These are phyloP conservation scores for Populus hybrid DNA, from an alignment of 441 rosid species.

Conservation along the genomic window DNA sequence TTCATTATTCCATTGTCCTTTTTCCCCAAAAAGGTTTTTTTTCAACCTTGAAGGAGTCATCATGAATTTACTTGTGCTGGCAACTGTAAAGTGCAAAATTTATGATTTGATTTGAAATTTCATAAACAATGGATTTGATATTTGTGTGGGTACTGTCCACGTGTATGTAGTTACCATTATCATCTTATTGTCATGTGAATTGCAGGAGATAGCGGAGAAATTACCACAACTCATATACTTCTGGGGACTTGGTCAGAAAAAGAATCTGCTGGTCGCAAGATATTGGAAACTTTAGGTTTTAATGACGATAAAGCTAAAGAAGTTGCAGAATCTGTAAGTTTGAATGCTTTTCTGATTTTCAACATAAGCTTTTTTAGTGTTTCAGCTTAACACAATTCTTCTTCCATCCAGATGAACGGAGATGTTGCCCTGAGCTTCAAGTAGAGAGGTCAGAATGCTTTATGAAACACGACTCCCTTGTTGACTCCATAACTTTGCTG, in stretches of 20 bases:
- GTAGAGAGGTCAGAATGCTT: slow-evolving; percentile 26
- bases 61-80: neutral
- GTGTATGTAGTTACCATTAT: neutral
- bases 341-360: neutral
- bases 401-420: slow-evolving; percentile 52
- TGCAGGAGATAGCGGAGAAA: slow-evolving; percentile 73
- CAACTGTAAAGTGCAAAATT: neutral
- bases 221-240: slow-evolving; percentile 68
- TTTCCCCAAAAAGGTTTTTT: neutral
- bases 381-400: slow-evolving; percentile 15
- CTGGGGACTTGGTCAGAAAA: slow-evolving; percentile 78
- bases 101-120: neutral
- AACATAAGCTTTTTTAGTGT: neutral
- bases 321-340: slow-evolving; percentile 59
- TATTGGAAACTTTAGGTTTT: slow-evolving; percentile 66
- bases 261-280: slow-evolving; percentile 74
- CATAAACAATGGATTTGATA: neutral
- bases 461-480: slow-evolving; percentile 1
- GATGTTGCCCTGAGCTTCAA: slow-evolving; percentile 46
- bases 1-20: neutral
- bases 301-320: slow-evolving; percentile 74
- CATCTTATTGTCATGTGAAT: neutral
- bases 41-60: neutral
- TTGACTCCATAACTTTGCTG: neutral
- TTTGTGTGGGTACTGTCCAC: neutral